Evolutionary conservation across 371 early-diverging fungal genomes (phyloP).

Genomic region (Parasitella parasitica): DNA sequence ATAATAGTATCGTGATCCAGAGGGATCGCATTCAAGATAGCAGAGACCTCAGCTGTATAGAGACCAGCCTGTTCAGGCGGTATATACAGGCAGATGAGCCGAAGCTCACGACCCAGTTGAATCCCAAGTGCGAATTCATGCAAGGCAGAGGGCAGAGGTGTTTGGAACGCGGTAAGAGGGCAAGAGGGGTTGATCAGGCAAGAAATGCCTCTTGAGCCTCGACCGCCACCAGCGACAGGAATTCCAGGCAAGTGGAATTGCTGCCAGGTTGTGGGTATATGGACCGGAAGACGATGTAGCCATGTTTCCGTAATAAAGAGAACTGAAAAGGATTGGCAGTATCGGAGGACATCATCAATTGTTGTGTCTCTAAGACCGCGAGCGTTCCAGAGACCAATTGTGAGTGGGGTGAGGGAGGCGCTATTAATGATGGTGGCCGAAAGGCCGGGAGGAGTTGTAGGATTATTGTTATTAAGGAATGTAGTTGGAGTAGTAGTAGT

Average conservation of each 20-base stretch:
- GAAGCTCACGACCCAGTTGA: background rate
- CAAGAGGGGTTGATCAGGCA: too few species aligned
- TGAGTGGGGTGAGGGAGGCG: background rate
- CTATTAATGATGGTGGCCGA: background rate
- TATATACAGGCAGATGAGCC: constrained; percentile 11
- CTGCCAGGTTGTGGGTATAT: too few species aligned
- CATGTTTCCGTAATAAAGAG: too few species aligned
- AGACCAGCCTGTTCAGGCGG: constrained; percentile 1
- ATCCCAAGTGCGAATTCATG: too few species aligned
- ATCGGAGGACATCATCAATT: background rate
- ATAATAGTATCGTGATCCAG: constrained; percentile 2
- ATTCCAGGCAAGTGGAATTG: too few species aligned
- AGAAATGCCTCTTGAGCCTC: too few species aligned
- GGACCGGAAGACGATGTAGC: too few species aligned
- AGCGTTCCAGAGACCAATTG: constrained; percentile 2
- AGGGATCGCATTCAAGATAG: constrained; percentile 4
- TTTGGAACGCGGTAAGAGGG: too few species aligned
- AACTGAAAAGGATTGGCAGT: too few species aligned
- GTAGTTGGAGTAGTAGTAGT: too few species aligned
- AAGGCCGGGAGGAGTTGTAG: background rate
- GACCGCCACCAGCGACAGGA: too few species aligned
- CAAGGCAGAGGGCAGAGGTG: too few species aligned
- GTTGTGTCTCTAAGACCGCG: background rate
- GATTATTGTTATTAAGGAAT: background rate
- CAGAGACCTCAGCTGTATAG: background rate